Conservation (phyloP, 495 filamentous ascomycete genomes). For the Pyronema omphalodes region DNA sequence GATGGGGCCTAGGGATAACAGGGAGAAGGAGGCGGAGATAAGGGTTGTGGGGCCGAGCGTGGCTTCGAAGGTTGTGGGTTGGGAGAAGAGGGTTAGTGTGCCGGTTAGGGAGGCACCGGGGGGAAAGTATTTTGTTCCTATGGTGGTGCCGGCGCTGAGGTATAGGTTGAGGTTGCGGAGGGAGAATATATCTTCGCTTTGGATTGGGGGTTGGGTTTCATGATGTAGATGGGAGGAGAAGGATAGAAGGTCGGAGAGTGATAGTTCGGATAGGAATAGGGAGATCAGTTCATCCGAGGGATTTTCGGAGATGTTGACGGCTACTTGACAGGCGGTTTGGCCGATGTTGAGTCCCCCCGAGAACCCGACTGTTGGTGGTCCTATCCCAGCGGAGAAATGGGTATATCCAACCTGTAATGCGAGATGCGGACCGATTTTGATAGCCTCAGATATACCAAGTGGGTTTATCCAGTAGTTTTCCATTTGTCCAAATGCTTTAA, state of each 20-base stretch:
- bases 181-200: constrained; percentile 7
- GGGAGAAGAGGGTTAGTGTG: constrained; percentile 10
- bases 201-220: constrained; percentile 10
- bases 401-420: constrained; percentile 13
- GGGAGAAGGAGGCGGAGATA: constrained; percentile 7
- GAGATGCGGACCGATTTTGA: constrained; percentile 15
- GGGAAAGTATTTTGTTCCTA: constrained; percentile 16
- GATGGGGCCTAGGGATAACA: constrained; percentile 8
- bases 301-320: constrained; percentile 11
- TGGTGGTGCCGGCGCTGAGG: constrained; percentile 10
- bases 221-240: constrained; percentile 11
- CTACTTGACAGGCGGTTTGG: constrained; percentile 6
- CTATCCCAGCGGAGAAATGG: constrained; percentile 6
- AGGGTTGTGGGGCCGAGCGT: constrained; percentile 9
- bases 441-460: constrained; percentile 7
- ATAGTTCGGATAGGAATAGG: constrained; percentile 7
- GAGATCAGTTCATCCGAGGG: constrained; percentile 11
- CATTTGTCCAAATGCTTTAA: constrained; percentile 14
- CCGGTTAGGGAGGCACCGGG: constrained; percentile 8
- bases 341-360: constrained; percentile 14
- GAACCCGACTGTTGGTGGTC: constrained; percentile 2
- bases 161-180: constrained; percentile 10
- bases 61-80: constrained; percentile 6
- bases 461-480: constrained; percentile 13
- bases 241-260: constrained; percentile 8